phyloP scores from a whole-genome alignment of 2,329 filamentous ascomycete genomes.

The Plectosphaerella cucumerina region DNA sequence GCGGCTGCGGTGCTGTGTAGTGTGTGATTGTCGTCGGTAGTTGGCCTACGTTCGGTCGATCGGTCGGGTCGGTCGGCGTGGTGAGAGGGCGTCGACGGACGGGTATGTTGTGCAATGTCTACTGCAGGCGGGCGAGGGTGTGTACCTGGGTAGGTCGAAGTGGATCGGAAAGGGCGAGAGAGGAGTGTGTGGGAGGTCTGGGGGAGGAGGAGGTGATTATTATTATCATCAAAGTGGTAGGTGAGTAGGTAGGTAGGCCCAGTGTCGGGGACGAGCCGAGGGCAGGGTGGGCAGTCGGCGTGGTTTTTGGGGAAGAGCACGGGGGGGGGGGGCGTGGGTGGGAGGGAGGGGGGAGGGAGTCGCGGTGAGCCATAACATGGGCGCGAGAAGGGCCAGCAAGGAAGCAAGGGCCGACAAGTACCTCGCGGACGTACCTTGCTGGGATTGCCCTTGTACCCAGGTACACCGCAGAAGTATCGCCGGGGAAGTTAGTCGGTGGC shows the following conservation, averaged over 20 bases:
- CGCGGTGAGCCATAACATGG: slow-evolving; percentile 11
- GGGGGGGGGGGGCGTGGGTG: slow-evolving; percentile 1
- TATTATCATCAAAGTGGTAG: slow-evolving; percentile 12
- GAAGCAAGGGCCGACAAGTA: slow-evolving; percentile 9
- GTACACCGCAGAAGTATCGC: slow-evolving; percentile 5
- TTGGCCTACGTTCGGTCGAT: too few relatives aligned
- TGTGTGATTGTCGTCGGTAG: not conserved
- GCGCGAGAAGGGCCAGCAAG: slow-evolving; percentile 3
- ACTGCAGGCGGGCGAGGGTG: not conserved
- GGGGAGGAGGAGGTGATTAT: slow-evolving; percentile 14
- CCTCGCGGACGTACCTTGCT: slow-evolving; percentile 3
- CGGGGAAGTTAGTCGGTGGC: slow-evolving; percentile 5
- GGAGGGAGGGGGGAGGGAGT: slow-evolving; percentile 7
- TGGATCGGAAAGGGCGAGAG: slow-evolving; percentile 13
- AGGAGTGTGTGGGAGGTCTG: slow-evolving; percentile 12
- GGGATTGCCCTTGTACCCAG: slow-evolving; percentile 3
- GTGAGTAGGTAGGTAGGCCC: slow-evolving; percentile 10
- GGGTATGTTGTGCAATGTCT: slow-evolving; percentile 6
- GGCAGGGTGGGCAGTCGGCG: slow-evolving; percentile 3
- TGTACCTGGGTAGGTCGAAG: slow-evolving; percentile 4
- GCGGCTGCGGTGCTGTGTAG: not conserved
- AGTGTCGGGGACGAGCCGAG: slow-evolving; percentile 4
- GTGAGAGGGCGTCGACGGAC: not conserved
- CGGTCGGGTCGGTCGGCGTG: not conserved
- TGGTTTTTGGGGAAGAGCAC: not conserved